Evolutionary conservation across 805 yeast genomes (phyloP), one percentile per base, ranked within the genome.

Genomic region (Nematodospora valgi): DNA sequence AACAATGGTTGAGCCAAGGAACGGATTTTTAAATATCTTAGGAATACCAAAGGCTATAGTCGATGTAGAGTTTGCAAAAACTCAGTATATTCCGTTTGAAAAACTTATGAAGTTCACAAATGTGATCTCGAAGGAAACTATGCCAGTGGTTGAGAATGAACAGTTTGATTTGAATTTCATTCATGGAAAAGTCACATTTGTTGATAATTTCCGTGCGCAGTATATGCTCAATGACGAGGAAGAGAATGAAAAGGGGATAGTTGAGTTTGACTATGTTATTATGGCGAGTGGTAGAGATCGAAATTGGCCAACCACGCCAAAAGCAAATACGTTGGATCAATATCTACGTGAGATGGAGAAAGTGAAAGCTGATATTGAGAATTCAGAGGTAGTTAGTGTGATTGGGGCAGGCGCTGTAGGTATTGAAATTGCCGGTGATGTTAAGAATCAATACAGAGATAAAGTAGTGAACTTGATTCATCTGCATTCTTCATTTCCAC

Each of bases 281-380:
- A 48, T 63, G 34, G 74, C 78, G 4, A 52, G 72, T 2, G 80
- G 80, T 1, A 56, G 80, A 48, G 58, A 72, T 34, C 54, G 80
- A 40, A 54, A 57, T 27, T 74, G 78, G 77, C 81, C 80, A 10
- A 65, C 72, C 23, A 73, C 74, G 23, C 80, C 80, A 3, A 47
- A 56, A n/a, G 76, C 70, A 0, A 12, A 20, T n/a, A 65, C 68
- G 9, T 54, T 48, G 33, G 28, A 30, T 10, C 57, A 58, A 12
- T 74, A 58, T 43, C 37, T 64, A 18, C 38, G 50, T 13, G 80
- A 76, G 43, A 73, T 75, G 76, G 32, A 39, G 4, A 44, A 48
- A 14, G 57, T 63, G 24, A 45, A 46, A 18, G 43, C 46, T 1
- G 48, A 52, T n/a, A 59, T 75, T 31, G 51, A 48, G 11, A 28